phyloP scores from a whole-genome alignment of 2,329 filamentous ascomycete species.

The Botryotinia convoluta region DNA sequence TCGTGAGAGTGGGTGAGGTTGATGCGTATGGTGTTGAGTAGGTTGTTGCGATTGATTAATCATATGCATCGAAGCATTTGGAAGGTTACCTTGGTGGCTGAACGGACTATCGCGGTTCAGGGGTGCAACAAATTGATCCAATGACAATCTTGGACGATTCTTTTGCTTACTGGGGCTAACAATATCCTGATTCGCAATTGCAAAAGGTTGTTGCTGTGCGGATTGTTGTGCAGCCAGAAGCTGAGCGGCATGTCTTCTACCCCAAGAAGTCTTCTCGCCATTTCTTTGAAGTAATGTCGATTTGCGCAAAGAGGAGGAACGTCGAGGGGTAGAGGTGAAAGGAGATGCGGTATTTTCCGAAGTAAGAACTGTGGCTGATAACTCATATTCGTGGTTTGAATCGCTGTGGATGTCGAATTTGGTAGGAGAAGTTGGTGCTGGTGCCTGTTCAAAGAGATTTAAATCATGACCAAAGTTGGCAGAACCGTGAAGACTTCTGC shows the following conservation, averaged over 20 bases:
- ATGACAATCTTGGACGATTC: constrained; percentile 67
- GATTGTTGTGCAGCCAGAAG: constrained; percentile 37
- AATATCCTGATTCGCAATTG: constrained; percentile 44
- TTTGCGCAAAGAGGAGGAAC: constrained; percentile 75
- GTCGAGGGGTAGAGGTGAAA: constrained; percentile 56
- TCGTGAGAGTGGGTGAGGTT: constrained; percentile 80
- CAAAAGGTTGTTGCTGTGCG: constrained; percentile 27
- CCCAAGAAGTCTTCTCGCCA: constrained; percentile 64
- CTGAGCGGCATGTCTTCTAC: constrained; percentile 56
- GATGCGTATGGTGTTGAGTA: constrained; percentile 40
- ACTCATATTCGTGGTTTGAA: constrained; percentile 51
- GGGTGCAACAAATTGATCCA: constrained; percentile 73
- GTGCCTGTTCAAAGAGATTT: constrained; percentile 70
- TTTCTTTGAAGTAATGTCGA: constrained; percentile 86
- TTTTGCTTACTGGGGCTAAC: constrained; percentile 57
- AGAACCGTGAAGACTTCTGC: constrained; percentile 79
- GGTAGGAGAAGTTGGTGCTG: constrained; percentile 43
- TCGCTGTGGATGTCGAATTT: constrained; percentile 55
- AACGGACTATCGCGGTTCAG: constrained; percentile 64
- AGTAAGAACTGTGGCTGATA: constrained; percentile 41
- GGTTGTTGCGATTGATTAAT: constrained; percentile 39
- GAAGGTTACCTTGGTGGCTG: constrained; percentile 50
- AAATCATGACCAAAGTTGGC: constrained; percentile 61
- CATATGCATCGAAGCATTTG: constrained; percentile 53
- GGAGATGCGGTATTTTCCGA: constrained; percentile 34